Evolutionary conservation across 805 yeast species (phyloP).

Genomic region (Pichia californica): DNA sequence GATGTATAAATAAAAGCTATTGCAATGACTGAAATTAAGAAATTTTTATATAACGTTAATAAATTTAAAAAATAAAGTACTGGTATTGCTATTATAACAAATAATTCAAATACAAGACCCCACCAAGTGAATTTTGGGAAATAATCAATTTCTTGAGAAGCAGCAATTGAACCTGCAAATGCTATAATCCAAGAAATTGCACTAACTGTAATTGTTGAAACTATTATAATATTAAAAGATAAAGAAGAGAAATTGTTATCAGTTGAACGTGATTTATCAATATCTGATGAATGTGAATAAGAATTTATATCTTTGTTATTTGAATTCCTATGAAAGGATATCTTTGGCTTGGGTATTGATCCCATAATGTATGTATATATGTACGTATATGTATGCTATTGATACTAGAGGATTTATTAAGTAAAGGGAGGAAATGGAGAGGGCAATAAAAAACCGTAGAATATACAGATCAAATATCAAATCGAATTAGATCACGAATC

Average conservation of each 20-base stretch:
- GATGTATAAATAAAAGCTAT: conserved; percentile 80
- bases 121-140: conserved; percentile 94
- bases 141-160: conserved; percentile 30
- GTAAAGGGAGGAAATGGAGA: too few species aligned
- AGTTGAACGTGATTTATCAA: too few species aligned
- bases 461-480: too few species aligned
- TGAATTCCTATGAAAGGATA: background rate
- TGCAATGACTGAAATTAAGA: conserved; percentile 50
- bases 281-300: background rate
- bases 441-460: too few species aligned
- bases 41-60: conserved; percentile 61
- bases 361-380: too few species aligned
- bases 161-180: conserved; percentile 75
- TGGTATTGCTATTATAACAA: conserved; percentile 47
- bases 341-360: background rate
- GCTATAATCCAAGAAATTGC: conserved; percentile 81
- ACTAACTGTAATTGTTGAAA: conserved; percentile 7
- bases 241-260: background rate
- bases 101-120: conserved; percentile 79
- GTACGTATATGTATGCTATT: too few species aligned
- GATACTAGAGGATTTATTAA: too few species aligned
- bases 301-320: background rate
- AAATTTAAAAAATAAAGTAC: conserved; percentile 52
- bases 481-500: too few species aligned
- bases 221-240: conserved; percentile 5